Base-by-base conservation (phyloP, 2,329 filamentous ascomycete species). In the Ustilaginoidea virens region DNA sequence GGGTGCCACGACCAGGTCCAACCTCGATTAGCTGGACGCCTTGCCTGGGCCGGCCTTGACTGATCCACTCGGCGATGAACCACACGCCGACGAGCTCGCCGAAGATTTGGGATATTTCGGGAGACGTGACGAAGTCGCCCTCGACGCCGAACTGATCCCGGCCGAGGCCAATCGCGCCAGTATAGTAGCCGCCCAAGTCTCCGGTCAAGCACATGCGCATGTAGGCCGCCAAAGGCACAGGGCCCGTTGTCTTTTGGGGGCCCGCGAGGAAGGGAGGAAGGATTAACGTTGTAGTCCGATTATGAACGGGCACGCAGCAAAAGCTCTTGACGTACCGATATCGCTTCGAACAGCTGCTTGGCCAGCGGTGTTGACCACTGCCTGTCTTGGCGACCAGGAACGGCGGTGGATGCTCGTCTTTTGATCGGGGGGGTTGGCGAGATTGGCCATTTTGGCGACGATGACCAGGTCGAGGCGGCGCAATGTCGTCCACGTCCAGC, bases 201-300 rank as follows among this genome's bases (percentile, higher is more conserved):
- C 81, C 80, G 1, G 90, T 98, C 38, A 98, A 70, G 51, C 87
- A 94, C 76, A 96, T 92, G 49, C 90, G 86, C 90, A 98, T 98
- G 53, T 86, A 98, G 29, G 83, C 78, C 5, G 90, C 86, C 35
- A 98, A 69, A 1, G 90, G 82, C 17, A 96, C 74, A 4, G 90
- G 87, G 0, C 90, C 90, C 8, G 90, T 96, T 23, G 78, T 55
- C 58, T 63, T 23, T 22, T 9, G n/a, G 7, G n/a, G n/a, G n/a
- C n/a, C n/a, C n/a, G n/a, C n/a, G n/a, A n/a, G n/a, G n/a, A n/a
- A n/a, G n/a, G n/a, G n/a, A n/a, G n/a, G n/a, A n/a, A n/a, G n/a
- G n/a, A n/a, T n/a, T n/a, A n/a, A n/a, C n/a, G n/a, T n/a, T n/a
- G n/a, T n/a, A n/a, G n/a, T n/a, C n/a, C n/a, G n/a, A n/a, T n/a